Base-by-base conservation (phyloP, 1,284 basidiomycete species). In the Leucoagaricus sp. region DNA sequence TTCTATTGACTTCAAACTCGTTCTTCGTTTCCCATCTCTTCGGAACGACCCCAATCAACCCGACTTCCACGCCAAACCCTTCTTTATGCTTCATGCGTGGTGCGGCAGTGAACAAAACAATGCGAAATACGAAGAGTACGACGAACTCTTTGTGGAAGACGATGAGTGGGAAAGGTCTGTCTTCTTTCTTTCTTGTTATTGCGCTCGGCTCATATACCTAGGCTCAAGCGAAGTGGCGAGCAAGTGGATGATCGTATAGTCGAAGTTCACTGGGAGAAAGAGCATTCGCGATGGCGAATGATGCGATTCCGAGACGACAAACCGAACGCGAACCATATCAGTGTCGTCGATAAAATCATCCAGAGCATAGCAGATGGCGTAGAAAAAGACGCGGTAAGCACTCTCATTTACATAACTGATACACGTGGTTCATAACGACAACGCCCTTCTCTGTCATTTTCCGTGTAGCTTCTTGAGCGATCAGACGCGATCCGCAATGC, bases 1-100 rank as follows among this genome's bases (percentile, higher is more conserved):
- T 72, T 95, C 94, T 3, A 91, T 99, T 67, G 97, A 99, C 72
- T 99, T 99, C 78, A 94, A 94, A 69, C 86, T 99, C 12, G 82
- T 96, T 52, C 79, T 99, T 17, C 86, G 93, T 34, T 99, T 99
- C 70, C 95, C 96, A 1, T 86, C 94, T 2, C 71, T 73, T 26
- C 70, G 68, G 7, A 73, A 75, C 28, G 72, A 86, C 58, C 79
- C 82, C 0, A 64, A 72, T 6, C 72, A 86, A 65, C 91, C 93
- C 0, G 94, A 99, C 67, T 90, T 88, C 60, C 78, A 76, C 53
- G 87, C 87, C 8, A 98, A 96, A 71, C 97, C 97, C 0, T 72
- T 91, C 2, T 98, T 98, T 70, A 74, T 90, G 53, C 78, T 99
- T 15, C 77, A 94, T 59, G 85, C 88, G 9, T 97, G 87, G 81